Evolutionary conservation across 192 early-diverging fungal genomes (phyloP).

Genomic region (Hyaloraphidium curvatum): DNA sequence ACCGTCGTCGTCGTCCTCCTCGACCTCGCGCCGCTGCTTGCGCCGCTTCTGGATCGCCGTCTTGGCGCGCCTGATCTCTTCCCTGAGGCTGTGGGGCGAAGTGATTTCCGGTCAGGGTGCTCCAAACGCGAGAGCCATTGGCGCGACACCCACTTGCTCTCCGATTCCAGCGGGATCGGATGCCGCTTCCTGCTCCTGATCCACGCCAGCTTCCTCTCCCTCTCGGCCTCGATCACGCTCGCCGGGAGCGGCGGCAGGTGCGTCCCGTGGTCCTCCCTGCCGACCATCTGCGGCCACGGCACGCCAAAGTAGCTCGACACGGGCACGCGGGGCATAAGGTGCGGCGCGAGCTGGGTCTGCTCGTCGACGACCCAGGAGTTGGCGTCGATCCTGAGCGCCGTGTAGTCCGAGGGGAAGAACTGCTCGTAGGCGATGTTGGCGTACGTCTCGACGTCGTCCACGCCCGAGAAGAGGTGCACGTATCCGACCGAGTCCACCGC

Average conservation of each 20-base stretch:
- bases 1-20: constrained; percentile 5
- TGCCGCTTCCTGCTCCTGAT: constrained; percentile 10
- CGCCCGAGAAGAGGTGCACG: constrained; percentile 48
- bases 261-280: neutral
- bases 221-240: constrained; percentile 4
- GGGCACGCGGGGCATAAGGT: constrained; percentile 33
- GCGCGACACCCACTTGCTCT: no score
- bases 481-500: constrained; percentile 50
- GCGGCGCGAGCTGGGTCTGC: constrained; percentile 45
- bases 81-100: no score
- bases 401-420: constrained; percentile 58
- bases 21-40: neutral
- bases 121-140: no score
- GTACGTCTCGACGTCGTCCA: constrained; percentile 23
- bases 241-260: neutral
- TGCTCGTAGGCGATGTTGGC: constrained; percentile 35
- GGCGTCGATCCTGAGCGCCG: constrained; percentile 38
- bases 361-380: constrained; percentile 51
- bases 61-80: no score
- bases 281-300: constrained; percentile 4
- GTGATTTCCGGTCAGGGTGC: no score
- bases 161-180: no score
- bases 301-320: constrained; percentile 43
- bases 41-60: constrained; percentile 6
- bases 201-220: constrained; percentile 20